A percentile compares a stretch with the other conserved stretches of the same genome.
Conservation (phyloP, 768 basidiomycete genomes). For the Paxillus ammoniavirescens region DNA sequence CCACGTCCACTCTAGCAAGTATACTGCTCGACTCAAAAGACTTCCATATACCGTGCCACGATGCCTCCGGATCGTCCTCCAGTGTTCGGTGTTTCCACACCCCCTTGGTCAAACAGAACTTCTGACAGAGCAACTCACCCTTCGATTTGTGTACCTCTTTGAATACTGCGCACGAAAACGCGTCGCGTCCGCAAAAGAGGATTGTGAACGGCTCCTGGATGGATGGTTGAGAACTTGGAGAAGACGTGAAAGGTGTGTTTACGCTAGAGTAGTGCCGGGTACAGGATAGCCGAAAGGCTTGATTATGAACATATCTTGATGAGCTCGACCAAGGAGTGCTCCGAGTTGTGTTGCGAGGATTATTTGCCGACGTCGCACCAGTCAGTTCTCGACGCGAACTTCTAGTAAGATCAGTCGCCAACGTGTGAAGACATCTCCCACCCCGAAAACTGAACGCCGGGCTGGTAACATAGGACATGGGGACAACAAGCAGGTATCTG, state of each 20-base stretch:
- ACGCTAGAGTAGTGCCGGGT: neutral
- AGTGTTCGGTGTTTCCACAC: neutral
- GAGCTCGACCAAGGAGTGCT: neutral
- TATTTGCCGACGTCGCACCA: too few relatives aligned
- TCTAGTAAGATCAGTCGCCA: too few relatives aligned
- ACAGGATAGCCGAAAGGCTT: neutral
- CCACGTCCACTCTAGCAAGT: neutral
- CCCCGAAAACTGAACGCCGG: too few relatives aligned
- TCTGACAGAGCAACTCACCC: conserved; percentile 42
- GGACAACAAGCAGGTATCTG: too few relatives aligned
- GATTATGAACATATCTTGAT: neutral
- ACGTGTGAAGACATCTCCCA: too few relatives aligned
- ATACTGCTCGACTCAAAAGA: neutral
- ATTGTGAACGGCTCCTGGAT: conserved; percentile 55
- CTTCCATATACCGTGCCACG: neutral
- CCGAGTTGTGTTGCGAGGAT: too few relatives aligned
- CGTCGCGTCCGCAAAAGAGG: conserved; percentile 86
- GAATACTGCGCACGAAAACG: conserved; percentile 79
- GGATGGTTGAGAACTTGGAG: neutral
- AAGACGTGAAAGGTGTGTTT: neutral
- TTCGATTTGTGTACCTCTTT: conserved; percentile 56
- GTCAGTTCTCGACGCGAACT: too few relatives aligned
- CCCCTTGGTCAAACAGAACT: conserved; percentile 2
- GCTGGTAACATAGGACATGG: too few relatives aligned
- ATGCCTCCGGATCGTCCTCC: neutral